Evolutionary conservation across 1,284 basidiomycete genomes (phyloP).

Genomic region (Rhodotorula sp.): DNA sequence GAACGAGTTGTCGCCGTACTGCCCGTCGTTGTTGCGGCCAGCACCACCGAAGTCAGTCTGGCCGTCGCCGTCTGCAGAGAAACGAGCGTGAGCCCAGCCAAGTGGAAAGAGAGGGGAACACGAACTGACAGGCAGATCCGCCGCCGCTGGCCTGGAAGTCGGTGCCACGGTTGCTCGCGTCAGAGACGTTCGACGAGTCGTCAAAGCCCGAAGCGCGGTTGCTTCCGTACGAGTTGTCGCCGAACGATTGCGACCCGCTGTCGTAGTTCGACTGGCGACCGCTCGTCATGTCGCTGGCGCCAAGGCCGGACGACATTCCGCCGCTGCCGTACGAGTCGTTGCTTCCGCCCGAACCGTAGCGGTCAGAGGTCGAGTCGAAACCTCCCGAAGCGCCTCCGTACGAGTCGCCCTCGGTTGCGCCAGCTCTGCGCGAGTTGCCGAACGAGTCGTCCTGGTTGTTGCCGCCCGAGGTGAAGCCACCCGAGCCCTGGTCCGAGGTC

Average conservation of each 20-base stretch:
- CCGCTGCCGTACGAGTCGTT: not conserved
- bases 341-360: not conserved
- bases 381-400: constrained; percentile 1
- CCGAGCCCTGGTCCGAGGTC: not conserved
- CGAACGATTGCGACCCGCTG: not conserved
- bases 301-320: not conserved
- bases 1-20: not conserved
- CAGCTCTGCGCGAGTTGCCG: no score
- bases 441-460: not conserved
- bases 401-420: not conserved
- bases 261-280: not conserved
- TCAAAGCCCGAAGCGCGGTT: no score
- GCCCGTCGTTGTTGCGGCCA: constrained; percentile 14
- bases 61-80: constrained; percentile 7
- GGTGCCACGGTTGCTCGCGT: not conserved
- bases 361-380: constrained; percentile 1
- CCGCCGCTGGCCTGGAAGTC: constrained; percentile 6
- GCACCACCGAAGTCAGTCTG: constrained; percentile 15
- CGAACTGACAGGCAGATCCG: not conserved
- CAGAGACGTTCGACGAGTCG: not conserved
- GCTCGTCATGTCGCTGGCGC: not conserved
- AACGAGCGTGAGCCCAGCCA: not conserved
- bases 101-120: not conserved
- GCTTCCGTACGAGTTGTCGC: not conserved
- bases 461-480: no score